Evolutionary conservation across 1,284 basidiomycete genomes (phyloP), one percentile per base, ranked within the genome.

Genomic region (Filobasidium uniguttulatum): DNA sequence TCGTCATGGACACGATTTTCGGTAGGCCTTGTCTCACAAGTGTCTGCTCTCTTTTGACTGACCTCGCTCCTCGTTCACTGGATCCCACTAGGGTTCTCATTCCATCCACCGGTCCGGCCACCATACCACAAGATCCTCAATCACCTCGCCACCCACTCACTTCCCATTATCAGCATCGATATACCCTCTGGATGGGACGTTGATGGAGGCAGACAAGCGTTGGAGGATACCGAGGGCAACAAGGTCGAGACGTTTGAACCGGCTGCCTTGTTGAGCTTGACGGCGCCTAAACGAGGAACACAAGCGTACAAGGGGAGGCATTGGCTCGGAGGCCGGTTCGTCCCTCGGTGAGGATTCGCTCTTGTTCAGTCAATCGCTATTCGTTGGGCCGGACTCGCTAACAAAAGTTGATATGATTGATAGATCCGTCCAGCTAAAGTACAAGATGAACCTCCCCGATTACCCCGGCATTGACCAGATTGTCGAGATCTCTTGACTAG

Each of bases 151-250:
- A 63, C 72, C 22, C 81, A 81, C 5, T 68, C 73, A 3, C 69
- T 83, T 12, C 87, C 89, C 0, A 83, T 93, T 58, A 77, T 94
- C 20, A 86, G 83, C 1, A 83, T 97, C 6, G 94, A 99, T 64
- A 91, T 98, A 49, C 94, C 94, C 0, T 89, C 84, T 1, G 93
- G 90, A 3, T 98, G 91, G 91, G 80, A 88, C 59, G 88, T 97
- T 23, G 60, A 61, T 37, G 55, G 58, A 10, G 68, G 68, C 1
- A 59, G 56, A 0, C 65, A 67, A 52, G 57, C 57, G 29, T 37
- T 59, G 38, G 50, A 55, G 3, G 61, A 64, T 38, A 87, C 93
- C 57, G 68, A 75, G 31, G 90, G 91, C 0, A 77, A 78, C 46
- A 71, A 69, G 1, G 60, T 68, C 33, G 59, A 64, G 47, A 67